phyloP scores from a whole-genome alignment of 495 filamentous ascomycete genomes.

The Penicillium roqueforti region DNA sequence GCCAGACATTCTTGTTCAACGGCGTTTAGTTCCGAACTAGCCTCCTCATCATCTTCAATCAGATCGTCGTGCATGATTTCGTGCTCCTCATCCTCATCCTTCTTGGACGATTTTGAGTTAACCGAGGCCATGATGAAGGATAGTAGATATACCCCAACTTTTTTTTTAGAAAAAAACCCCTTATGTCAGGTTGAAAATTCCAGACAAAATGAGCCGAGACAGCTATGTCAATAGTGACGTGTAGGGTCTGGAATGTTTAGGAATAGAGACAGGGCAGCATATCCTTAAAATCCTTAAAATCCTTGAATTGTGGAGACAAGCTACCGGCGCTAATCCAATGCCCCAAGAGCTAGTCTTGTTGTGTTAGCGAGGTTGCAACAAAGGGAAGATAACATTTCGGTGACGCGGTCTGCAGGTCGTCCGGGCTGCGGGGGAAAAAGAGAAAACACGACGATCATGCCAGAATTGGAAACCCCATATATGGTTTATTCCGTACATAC shows the following conservation, averaged over 20 bases:
- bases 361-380: slow-evolving; percentile 22
- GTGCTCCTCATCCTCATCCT: slow-evolving; percentile 35
- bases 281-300: slow-evolving; percentile 6
- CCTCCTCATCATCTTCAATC: slow-evolving; percentile 40
- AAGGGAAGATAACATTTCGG: slow-evolving; percentile 20
- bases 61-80: slow-evolving; percentile 35
- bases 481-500: slow-evolving; percentile 18
- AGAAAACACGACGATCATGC: slow-evolving; percentile 29
- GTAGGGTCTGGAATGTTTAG: slow-evolving; percentile 16
- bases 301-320: slow-evolving; percentile 2
- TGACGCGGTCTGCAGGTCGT: slow-evolving; percentile 35
- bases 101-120: slow-evolving; percentile 27
- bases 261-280: slow-evolving; percentile 14
- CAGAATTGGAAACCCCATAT: slow-evolving; percentile 14
- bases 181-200: not conserved
- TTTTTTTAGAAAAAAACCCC: not conserved
- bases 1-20: slow-evolving; percentile 30
- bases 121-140: slow-evolving; percentile 28
- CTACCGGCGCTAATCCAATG: slow-evolving; percentile 11
- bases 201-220: slow-evolving; percentile 11
- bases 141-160: not conserved
- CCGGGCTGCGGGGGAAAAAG: slow-evolving; percentile 15
- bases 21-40: slow-evolving; percentile 30
- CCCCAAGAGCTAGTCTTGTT: slow-evolving; percentile 4
- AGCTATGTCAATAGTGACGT: slow-evolving; percentile 18